These are phyloP conservation scores for Nasturtium officinale DNA, from an alignment of 345 rosid genomes.

Conservation along the genomic window DNA sequence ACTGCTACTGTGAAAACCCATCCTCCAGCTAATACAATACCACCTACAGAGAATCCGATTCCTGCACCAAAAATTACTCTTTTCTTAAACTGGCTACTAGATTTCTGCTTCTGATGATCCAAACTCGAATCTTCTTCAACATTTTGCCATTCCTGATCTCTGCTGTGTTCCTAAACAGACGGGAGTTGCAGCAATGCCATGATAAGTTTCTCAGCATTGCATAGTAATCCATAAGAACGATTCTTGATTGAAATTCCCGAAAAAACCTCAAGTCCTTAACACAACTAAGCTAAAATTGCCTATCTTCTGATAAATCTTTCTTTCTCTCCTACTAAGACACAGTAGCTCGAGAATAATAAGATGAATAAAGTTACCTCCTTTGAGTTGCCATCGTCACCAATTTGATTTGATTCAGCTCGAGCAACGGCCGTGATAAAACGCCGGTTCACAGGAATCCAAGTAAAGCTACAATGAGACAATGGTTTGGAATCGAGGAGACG, in stretches of 20 bases:
- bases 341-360: neutral
- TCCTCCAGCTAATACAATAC: slow-evolving; percentile 84
- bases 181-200: slow-evolving; percentile 33
- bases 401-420: slow-evolving; percentile 51
- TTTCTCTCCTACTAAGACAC: neutral
- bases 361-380: slow-evolving; percentile 50
- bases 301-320: neutral
- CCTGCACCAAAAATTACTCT: slow-evolving; percentile 73
- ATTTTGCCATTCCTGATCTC: slow-evolving; percentile 38
- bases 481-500: slow-evolving; percentile 26
- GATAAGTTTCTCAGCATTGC: slow-evolving; percentile 8
- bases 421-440: slow-evolving; percentile 54
- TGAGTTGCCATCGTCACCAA: slow-evolving; percentile 47
- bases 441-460: slow-evolving; percentile 44
- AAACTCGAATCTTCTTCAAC: slow-evolving; percentile 40
- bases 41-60: slow-evolving; percentile 81
- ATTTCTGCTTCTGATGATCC: slow-evolving; percentile 49
- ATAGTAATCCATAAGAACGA: neutral
- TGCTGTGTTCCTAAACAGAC: slow-evolving; percentile 54
- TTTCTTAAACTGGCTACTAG: slow-evolving; percentile 60
- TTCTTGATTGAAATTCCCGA: neutral
- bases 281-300: neutral
- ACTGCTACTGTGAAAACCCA: slow-evolving; percentile 72
- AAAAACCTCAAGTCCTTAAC: neutral
- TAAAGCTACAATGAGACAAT: slow-evolving; percentile 26